Percentiles rank a stretch among this genome's conserved stretches.
Evolutionary conservation across 1,284 basidiomycete genomes (phyloP).

Genomic region (Cryptococcus depauperatus): DNA sequence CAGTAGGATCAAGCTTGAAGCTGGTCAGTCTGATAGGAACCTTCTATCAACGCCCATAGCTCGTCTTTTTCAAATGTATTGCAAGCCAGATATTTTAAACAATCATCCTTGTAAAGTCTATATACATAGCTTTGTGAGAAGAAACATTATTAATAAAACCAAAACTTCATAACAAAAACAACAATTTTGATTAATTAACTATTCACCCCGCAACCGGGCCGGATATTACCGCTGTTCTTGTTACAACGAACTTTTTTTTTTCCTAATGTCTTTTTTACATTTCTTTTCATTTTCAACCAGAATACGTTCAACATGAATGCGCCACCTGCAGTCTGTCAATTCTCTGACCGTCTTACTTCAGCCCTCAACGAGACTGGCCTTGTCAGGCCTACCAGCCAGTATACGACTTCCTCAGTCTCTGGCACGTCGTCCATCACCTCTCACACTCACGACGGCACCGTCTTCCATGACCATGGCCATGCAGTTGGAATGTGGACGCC

Average conservation of each 20-base stretch:
- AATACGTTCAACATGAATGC: neutral
- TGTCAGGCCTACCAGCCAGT: neutral
- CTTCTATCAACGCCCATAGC: too few species aligned
- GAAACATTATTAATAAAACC: too few species aligned
- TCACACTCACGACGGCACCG: slow-evolving; percentile 22
- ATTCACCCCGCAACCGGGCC: too few species aligned
- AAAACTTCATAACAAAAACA: too few species aligned
- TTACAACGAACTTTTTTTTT: neutral
- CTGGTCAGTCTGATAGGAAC: too few species aligned
- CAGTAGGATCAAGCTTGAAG: too few species aligned
- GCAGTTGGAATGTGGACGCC: slow-evolving; percentile 27
- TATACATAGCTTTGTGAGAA: too few species aligned
- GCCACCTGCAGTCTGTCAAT: slow-evolving; percentile 33
- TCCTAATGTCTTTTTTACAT: neutral
- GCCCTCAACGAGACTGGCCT: slow-evolving; percentile 21
- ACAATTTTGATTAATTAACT: too few species aligned
- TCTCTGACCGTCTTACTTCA: slow-evolving; percentile 36
- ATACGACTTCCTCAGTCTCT: slow-evolving; percentile 3
- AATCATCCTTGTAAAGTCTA: too few species aligned
- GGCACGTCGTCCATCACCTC: slow-evolving; percentile 5
- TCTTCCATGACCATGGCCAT: slow-evolving; percentile 12
- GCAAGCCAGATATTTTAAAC: too few species aligned
- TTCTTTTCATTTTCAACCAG: neutral
- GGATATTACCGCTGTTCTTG: too few species aligned
- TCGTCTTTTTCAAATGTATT: too few species aligned